Evolutionary conservation across 176 grass and related monocot genomes (phyloP), one percentile per base, ranked within the genome.

Genomic region (Tuctoria greenei): DNA sequence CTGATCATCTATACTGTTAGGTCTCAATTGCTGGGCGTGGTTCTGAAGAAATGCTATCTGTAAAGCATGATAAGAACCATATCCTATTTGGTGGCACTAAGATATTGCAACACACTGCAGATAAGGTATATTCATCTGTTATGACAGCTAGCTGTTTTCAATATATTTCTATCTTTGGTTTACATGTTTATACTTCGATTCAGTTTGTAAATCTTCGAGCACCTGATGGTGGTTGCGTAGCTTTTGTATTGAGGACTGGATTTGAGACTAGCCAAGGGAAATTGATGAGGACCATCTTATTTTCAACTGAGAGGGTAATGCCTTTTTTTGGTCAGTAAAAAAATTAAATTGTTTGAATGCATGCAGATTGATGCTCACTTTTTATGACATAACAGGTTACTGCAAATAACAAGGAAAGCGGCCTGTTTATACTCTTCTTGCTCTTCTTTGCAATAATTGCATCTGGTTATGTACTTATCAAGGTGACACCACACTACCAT

Each of bases 261-360:
- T 99, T 99, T 79, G 95, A 99, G 92, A 99, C 95, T 64, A 99
- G 92, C 71, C 95, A 99, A 85, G 95, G 95, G 54, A 99, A 99
- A 80, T 79, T 99, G 81, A 99, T 99, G 95, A 78, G 95, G 86
- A 99, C 95, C 41, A 99, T 99, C 37, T 88, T 99, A 79, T 99
- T 99, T 90, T 99, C 95, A 51, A 99, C 95, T 65, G 95, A 99
- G 62, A 95, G 95, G 84, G 95, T 99, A 99, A 88, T 39, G 64
- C 66, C 28, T 80, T 61, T 69, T 72, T 87, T 27, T n/a, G n/a
- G 42, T 44, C 60, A 45, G 44, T 82, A 24, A 71, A 74, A 59
- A 68, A 24, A 82, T 66, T 57, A 72, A 77, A 67, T 36, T 28
- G 31, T 77, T 24, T 21, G n/a, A 31, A 51, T 25, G 61, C 64